Conservation (phyloP, 177 flowering plant species). For the Vitis hybrid region DNA sequence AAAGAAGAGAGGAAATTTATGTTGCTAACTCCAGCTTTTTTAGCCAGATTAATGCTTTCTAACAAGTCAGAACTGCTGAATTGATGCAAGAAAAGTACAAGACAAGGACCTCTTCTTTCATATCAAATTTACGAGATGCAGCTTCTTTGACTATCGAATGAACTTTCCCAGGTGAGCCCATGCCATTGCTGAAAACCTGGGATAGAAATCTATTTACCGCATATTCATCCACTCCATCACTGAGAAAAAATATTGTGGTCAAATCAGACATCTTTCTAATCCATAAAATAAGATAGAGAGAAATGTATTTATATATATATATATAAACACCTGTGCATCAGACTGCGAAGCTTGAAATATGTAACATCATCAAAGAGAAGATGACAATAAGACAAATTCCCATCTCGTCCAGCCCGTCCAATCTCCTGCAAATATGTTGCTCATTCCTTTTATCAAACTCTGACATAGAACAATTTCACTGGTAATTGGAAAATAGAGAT, state of each 20-base stretch:
- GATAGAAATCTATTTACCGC: slow-evolving; percentile 66
- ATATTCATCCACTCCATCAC: slow-evolving; percentile 95
- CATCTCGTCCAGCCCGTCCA: slow-evolving; percentile 98
- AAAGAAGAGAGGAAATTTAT: no score
- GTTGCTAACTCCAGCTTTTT: no score
- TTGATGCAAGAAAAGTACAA: background rate
- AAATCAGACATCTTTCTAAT: slow-evolving; percentile 5
- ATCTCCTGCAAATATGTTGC: slow-evolving; percentile 56
- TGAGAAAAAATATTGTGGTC: slow-evolving; percentile 30
- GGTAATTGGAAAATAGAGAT: slow-evolving; percentile 4
- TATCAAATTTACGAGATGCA: slow-evolving; percentile 78
- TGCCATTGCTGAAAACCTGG: slow-evolving; percentile 52
- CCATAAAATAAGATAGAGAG: background rate
- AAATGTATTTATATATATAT: background rate
- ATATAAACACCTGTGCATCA: slow-evolving; percentile 60
- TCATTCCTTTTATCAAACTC: slow-evolving; percentile 6
- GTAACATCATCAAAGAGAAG: slow-evolving; percentile 70
- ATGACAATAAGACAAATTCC: slow-evolving; percentile 82
- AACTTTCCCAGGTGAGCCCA: slow-evolving; percentile 36
- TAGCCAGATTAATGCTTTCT: no score
- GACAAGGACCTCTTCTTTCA: slow-evolving; percentile 86
- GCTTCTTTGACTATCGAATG: slow-evolving; percentile 70
- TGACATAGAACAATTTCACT: background rate
- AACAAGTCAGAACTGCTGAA: background rate
- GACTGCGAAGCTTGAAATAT: slow-evolving; percentile 80